These are phyloP conservation scores for Umbilicus rupestris DNA, from an alignment of 164 flowering plant genomes.

Conservation along the genomic window DNA sequence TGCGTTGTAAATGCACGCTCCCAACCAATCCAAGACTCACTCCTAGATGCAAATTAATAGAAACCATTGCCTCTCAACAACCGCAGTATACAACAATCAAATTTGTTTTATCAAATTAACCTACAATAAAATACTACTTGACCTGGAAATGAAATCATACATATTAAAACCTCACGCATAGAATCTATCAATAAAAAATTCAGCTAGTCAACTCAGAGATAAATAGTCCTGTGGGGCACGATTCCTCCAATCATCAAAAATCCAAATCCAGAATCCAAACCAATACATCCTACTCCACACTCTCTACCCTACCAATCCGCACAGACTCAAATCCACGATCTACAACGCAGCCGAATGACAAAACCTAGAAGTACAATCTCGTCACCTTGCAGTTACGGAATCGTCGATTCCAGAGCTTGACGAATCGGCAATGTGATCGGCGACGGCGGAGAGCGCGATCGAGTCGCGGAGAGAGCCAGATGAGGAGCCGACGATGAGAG, in stretches of 20 bases:
- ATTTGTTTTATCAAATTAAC: neutral
- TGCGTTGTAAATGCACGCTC: no score
- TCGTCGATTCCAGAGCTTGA: neutral
- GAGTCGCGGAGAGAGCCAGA: neutral
- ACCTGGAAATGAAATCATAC: neutral
- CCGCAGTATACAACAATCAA: neutral
- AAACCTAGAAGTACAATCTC: neutral
- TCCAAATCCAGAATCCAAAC: neutral
- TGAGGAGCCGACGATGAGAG: neutral
- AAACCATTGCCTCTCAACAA: neutral
- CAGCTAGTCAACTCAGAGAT: neutral
- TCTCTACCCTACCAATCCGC: no score
- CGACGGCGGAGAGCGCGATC: neutral
- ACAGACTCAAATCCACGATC: neutral
- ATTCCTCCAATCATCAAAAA: no score
- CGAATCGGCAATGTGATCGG: neutral
- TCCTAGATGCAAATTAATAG: no score
- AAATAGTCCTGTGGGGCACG: no score
- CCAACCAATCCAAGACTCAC: no score
- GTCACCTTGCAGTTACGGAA: no score
- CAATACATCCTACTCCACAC: neutral
- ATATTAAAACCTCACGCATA: neutral
- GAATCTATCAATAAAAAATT: neutral
- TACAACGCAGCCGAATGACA: neutral
- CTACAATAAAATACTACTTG: neutral